A percentile compares a stretch with the other conserved stretches of the same genome.
Evolutionary conservation across 208 protist genomes (phyloP).

Genomic region (Leptomonas seymouri): DNA sequence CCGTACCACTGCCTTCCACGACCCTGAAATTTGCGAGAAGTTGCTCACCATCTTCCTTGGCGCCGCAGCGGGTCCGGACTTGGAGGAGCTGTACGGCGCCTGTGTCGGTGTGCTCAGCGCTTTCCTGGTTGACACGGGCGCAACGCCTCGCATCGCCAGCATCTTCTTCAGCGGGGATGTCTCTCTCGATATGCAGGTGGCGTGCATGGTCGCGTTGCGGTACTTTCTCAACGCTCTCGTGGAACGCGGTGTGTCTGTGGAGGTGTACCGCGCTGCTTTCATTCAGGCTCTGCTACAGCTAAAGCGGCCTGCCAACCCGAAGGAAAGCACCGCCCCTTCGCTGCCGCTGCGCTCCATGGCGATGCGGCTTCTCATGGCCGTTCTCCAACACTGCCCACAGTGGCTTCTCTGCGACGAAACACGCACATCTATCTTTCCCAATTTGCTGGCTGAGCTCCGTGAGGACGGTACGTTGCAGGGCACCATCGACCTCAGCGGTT

Average conservation of each 20-base stretch:
- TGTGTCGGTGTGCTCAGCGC: slow-evolving; percentile 38
- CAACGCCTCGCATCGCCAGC: slow-evolving; percentile 19
- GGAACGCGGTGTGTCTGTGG: slow-evolving; percentile 24
- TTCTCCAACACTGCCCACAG: slow-evolving; percentile 36
- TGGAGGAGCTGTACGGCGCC: slow-evolving; percentile 37
- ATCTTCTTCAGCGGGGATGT: slow-evolving; percentile 10
- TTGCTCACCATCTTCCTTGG: slow-evolving; percentile 39
- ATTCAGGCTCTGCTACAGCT: slow-evolving; percentile 28
- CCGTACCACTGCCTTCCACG: slow-evolving; percentile 34
- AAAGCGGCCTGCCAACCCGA: slow-evolving; percentile 12
- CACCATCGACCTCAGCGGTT: slow-evolving; percentile 91
- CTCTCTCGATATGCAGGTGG: slow-evolving; percentile 26
- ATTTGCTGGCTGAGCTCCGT: slow-evolving; percentile 29
- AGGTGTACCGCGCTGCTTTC: slow-evolving; percentile 19
- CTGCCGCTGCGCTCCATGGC: slow-evolving; percentile 33
- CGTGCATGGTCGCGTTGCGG: slow-evolving; percentile 37
- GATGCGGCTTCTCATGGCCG: slow-evolving; percentile 45
- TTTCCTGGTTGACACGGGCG: slow-evolving; percentile 18
- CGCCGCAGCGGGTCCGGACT: slow-evolving; percentile 19
- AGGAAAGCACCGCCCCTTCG: slow-evolving; percentile 30
- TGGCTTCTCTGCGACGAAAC: slow-evolving; percentile 43
- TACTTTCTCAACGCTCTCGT: slow-evolving; percentile 23
- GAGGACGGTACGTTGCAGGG: slow-evolving; percentile 52
- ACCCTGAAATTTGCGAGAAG: slow-evolving; percentile 28
- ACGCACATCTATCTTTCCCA: slow-evolving; percentile 25